phyloP scores from a whole-genome alignment of 768 basidiomycete genomes.

The Hydnomerulius pinastri region DNA sequence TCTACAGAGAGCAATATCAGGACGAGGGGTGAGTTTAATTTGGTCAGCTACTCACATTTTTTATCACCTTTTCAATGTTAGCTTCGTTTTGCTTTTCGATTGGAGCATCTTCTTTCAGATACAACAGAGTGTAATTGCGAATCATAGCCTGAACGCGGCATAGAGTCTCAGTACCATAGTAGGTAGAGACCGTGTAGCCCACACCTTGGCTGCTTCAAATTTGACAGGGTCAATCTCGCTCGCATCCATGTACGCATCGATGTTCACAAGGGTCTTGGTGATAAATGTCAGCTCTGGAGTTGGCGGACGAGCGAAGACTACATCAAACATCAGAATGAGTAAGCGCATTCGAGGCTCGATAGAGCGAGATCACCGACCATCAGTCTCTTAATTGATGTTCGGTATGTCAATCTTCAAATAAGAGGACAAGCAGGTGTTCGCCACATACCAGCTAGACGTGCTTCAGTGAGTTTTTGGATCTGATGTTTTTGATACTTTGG shows the following conservation, averaged over 20 bases:
- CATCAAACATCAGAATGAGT: neutral
- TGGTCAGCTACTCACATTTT: neutral
- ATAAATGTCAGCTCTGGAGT: neutral
- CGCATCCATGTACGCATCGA: neutral
- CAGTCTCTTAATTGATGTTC: neutral
- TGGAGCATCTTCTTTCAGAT: neutral
- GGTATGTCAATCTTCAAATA: neutral
- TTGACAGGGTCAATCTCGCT: neutral
- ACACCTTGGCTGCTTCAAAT: neutral
- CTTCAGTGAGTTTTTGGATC: neutral
- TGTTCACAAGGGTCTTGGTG: neutral
- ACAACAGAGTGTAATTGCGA: neutral
- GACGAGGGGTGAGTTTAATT: too few relatives aligned
- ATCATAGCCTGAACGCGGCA: neutral
- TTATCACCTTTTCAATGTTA: neutral
- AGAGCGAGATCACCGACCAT: neutral
- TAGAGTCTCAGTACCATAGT: neutral
- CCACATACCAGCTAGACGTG: neutral
- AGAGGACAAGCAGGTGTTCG: too few relatives aligned
- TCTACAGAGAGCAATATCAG: neutral
- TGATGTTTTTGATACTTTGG: neutral
- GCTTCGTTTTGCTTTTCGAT: neutral
- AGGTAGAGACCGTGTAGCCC: neutral
- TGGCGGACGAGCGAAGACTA: neutral
- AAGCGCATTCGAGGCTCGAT: neutral